Base-by-base conservation (phyloP, 2,329 filamentous ascomycete species). In the Sclerotinia borealis region DNA sequence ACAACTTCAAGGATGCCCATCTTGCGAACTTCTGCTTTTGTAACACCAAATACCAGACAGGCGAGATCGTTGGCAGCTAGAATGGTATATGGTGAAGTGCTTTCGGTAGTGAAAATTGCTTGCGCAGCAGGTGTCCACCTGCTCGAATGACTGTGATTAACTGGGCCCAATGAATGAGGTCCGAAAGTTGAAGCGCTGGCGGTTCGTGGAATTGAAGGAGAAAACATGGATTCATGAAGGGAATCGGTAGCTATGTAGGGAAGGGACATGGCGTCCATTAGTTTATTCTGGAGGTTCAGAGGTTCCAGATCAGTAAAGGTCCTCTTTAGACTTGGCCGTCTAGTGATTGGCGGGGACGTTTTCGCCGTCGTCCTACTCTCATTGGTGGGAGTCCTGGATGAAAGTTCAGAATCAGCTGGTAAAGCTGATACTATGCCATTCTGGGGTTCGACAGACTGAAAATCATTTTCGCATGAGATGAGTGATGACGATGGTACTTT, bases 1-100 rank as follows among this genome's bases (percentile, higher is more conserved):
- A 99, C 92, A 36, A 99, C 92, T 74, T 98, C 93, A 64, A 99
- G 77, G 63, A 99, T 98, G 54, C 95, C 93, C 80, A 98, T 87
- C 74, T 92, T 97, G 62, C 92, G 87, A 29, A 99, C 91, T 76
- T 99, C 95, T 5, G 91, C 91, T 73, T 92, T 91, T n/a, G 93
- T 96, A 11, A 99, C 92, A n/a, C 95, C 95, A 77, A 98, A 99
- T n/a, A 98, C 89, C 49, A 99, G 81, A 76, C 95, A 99, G 22
- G 95, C 95, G 55, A 99, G 81, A 74, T 99, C 95, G 74, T 99
- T 99, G 56, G 95, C 95, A 3, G 95, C 91, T 60, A 97, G 84
- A 65, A 99, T 97, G 1, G 93, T 99, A 90, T 92, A 99, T 3
- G 93, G 95, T 10, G 91, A 85, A 67, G 89, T 87, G 17, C 90